phyloP scores from a whole-genome alignment of 1,139 yeast species.

The Suhomyces bokatorum region DNA sequence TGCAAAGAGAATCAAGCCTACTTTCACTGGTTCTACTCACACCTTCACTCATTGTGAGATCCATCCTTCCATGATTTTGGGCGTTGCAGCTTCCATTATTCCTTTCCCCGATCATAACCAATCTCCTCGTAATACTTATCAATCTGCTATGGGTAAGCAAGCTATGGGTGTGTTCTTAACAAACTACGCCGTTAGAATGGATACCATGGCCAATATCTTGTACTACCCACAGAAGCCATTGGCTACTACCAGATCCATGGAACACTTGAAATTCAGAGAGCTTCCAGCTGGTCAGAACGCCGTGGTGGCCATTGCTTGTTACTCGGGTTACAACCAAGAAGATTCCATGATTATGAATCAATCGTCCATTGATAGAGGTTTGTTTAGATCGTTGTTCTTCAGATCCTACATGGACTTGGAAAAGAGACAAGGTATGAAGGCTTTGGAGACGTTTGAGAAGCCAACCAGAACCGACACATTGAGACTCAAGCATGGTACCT shows the following conservation, averaged over 20 bases:
- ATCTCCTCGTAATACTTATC: slow-evolving; percentile 97
- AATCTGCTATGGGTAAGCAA: slow-evolving; percentile 99
- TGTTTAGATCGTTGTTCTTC: slow-evolving; percentile 92
- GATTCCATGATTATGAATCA: slow-evolving; percentile 99
- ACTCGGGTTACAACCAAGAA: slow-evolving; percentile 98
- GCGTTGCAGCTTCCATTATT: slow-evolving; percentile 97
- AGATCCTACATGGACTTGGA: slow-evolving; percentile 99
- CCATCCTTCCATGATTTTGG: slow-evolving; percentile 98
- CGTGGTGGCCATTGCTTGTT: slow-evolving; percentile 95
- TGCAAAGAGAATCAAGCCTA: slow-evolving; percentile 84
- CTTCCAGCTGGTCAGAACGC: slow-evolving; percentile 99
- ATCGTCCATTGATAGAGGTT: slow-evolving; percentile 93
- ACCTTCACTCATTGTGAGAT: slow-evolving; percentile 98
- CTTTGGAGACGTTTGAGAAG: slow-evolving; percentile 92
- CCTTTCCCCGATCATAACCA: slow-evolving; percentile 99
- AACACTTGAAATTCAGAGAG: slow-evolving; percentile 93
- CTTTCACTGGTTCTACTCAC: slow-evolving; percentile 62
- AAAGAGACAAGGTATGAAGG: slow-evolving; percentile 97
- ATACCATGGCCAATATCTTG: slow-evolving; percentile 96
- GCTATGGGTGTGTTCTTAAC: slow-evolving; percentile 99
- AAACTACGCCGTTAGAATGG: slow-evolving; percentile 96
- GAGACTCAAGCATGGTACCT: slow-evolving; percentile 95
- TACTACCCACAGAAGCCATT: slow-evolving; percentile 99
- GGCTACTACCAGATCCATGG: slow-evolving; percentile 99
- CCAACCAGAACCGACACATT: slow-evolving; percentile 93